Evolutionary conservation across 2,329 filamentous ascomycete species (phyloP), one percentile per base, ranked within the genome.

Genomic region (Monosporascus sp.): DNA sequence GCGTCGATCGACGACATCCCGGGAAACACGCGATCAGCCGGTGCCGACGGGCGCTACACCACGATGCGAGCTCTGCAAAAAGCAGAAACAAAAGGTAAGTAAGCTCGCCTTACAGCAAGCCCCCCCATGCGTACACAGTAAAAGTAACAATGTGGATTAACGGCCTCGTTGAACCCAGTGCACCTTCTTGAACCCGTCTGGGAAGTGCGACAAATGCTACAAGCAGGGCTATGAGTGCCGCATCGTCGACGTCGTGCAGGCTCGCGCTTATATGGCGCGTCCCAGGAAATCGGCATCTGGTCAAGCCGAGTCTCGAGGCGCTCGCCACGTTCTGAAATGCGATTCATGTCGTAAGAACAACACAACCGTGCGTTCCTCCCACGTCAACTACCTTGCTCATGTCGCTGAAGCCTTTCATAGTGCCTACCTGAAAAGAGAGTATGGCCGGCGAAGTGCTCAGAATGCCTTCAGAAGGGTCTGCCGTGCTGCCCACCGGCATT

Each of bases 11-110:
- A 41, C 20, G 24, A 11, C 22, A 14, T n/a, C 43, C 9, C 43
- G 22, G 14, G 24, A 25, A 9, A 3, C 37, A 18, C 36, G n/a
- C 48, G 7, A 43, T n/a, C 18, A 41, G 22, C 9, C 48, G 7
- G 3, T 22, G 15, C 8, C 15, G 22, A 5, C 35, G 35, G 20
- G 9, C 48, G 48, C 24, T 11, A 17, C 18, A 7, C 37, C 48
- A 20, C 48, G 48, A 41, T 50, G 48, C 36, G 48, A 50, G 37
- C 27, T 50, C 22, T 50, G 48, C 48, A 50, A 41, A 31, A 50
- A 27, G 25, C 48, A 50, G 27, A 38, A 31, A 14, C 38, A 50
- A 20, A 50, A 14, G 47, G 47, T 49, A 39, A n/a, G 17, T 7
- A 20, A 38, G 9, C 9, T 14, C 3, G 9, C 11, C 31, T 35